Conservation (phyloP, 306 rosid species). For the Aeschynomene evenia region DNA sequence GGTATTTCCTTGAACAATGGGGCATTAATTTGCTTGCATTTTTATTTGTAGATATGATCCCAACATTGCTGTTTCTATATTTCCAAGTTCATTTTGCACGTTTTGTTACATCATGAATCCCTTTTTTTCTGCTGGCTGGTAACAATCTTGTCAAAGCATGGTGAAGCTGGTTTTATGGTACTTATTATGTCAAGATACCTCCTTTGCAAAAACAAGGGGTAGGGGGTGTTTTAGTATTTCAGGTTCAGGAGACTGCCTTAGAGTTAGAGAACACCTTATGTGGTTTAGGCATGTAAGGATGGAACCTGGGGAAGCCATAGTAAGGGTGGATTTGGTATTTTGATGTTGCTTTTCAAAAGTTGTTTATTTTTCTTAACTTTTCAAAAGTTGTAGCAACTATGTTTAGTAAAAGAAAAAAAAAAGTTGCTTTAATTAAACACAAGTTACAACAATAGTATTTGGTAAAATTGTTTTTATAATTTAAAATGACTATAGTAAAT, state of each 20-base stretch:
- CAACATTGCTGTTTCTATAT: not conserved
- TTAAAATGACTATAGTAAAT: no score
- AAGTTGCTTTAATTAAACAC: no score
- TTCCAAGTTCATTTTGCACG: not conserved
- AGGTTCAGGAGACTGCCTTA: not conserved
- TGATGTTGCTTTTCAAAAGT: no score
- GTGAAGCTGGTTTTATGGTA: not conserved
- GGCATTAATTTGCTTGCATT: not conserved
- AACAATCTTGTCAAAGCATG: not conserved
- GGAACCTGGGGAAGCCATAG: no score
- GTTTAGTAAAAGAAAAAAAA: no score
- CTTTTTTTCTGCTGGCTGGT: not conserved
- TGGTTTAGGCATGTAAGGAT: no score
- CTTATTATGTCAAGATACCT: no score
- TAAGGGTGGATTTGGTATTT: no score
- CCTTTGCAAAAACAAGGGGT: not conserved
- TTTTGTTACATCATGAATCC: not conserved
- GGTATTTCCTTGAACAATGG: conserved; percentile 36
- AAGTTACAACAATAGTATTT: no score
- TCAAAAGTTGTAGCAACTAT: no score
- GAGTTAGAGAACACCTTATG: not conserved
- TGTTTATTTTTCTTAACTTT: no score
- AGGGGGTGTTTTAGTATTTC: conserved; percentile 10
- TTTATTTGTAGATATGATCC: not conserved
- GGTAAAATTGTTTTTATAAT: no score